These are phyloP conservation scores for Thinopyrum elongatum DNA, from an alignment of 176 grass and related monocot species.

Conservation along the genomic window DNA sequence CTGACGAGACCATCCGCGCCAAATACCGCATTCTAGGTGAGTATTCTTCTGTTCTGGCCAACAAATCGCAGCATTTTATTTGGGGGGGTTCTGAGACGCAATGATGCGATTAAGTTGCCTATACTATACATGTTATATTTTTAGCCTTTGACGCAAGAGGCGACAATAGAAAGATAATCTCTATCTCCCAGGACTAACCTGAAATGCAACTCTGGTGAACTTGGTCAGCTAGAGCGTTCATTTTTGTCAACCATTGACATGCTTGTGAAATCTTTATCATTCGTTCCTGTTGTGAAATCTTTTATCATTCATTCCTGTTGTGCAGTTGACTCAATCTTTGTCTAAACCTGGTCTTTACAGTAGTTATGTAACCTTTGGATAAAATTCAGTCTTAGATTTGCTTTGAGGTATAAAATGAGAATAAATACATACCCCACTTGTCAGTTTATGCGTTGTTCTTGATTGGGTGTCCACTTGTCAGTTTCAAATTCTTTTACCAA, in stretches of 20 bases:
- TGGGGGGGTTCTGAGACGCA: background rate
- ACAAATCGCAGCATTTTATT: background rate
- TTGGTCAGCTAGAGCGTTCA: constrained; percentile 16
- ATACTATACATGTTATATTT: background rate
- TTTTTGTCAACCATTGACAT: constrained; percentile 42
- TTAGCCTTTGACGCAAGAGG: background rate
- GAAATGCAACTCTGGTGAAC: background rate
- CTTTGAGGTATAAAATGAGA: background rate
- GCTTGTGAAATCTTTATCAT: constrained; percentile 43
- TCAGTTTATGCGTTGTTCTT: background rate
- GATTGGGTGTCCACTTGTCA: background rate
- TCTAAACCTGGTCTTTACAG: too few species aligned
- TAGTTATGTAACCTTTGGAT: background rate
- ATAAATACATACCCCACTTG: background rate
- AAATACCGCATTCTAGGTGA: constrained; percentile 36
- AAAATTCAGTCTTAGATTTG: background rate
- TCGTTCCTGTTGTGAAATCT: constrained; percentile 56
- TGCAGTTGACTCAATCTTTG: too few species aligned
- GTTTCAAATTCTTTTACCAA: constrained; percentile 1
- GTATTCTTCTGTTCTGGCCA: background rate
- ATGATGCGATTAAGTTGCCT: background rate
- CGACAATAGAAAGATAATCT: background rate
- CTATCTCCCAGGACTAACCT: background rate
- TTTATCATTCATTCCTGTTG: constrained; percentile 36
- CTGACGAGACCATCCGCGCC: background rate